A percentile compares a stretch with the other conserved stretches of the same genome.
Conservation (phyloP, 1,284 basidiomycete genomes). For the Bondarzewia mesenterica region DNA sequence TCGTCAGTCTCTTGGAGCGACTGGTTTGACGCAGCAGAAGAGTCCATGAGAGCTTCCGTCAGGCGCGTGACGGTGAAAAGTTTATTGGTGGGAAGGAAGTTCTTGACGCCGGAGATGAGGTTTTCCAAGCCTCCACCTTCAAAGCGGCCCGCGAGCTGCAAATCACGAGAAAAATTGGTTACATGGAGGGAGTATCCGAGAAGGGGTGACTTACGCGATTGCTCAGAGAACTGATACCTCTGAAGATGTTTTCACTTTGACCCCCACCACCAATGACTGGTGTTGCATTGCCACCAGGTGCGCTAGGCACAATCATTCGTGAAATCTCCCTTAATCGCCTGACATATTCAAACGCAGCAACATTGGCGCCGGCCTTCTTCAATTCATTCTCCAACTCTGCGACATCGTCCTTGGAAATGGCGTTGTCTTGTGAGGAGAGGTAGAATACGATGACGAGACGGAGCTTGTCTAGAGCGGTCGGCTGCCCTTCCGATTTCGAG, state of each 20-base stretch:
- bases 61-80: conserved; percentile 89
- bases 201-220: conserved; percentile 58
- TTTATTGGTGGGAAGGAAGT: conserved; percentile 95
- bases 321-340: conserved; percentile 88
- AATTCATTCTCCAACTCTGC: conserved; percentile 84
- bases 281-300: conserved; percentile 58
- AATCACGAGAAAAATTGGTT: conserved; percentile 2
- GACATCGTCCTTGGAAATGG: conserved; percentile 81
- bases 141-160: conserved; percentile 81
- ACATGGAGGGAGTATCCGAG: conserved; percentile 1
- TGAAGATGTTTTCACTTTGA: conserved; percentile 74
- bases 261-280: conserved; percentile 64
- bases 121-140: conserved; percentile 95
- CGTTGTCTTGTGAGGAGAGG: conserved; percentile 76
- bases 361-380: conserved; percentile 70
- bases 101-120: conserved; percentile 95
- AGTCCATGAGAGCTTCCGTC: conserved; percentile 96
- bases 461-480: conserved; percentile 83
- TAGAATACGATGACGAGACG: conserved; percentile 93
- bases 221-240: conserved; percentile 88
- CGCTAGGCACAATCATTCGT: conserved; percentile 59
- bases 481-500: conserved; percentile 51
- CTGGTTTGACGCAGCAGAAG: conserved; percentile 83
- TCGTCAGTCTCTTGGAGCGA: conserved; percentile 96
- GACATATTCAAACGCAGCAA: conserved; percentile 89